phyloP scores from a whole-genome alignment of 129 eudicot species.

The Centella asiatica region DNA sequence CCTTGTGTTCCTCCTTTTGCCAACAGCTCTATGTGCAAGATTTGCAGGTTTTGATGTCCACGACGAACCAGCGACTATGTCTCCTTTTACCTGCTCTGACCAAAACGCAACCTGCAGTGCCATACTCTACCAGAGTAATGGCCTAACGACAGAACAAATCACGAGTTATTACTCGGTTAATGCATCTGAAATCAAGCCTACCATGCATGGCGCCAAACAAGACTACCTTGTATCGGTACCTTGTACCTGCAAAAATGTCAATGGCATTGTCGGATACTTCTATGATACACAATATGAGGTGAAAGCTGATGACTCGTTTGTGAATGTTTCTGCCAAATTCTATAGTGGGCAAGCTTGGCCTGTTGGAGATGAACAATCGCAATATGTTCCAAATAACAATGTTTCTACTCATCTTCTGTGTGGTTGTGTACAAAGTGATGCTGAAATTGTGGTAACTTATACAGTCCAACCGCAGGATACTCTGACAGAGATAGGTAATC shows the following conservation, averaged over 20 bases:
- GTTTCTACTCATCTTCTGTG: constrained; percentile 53
- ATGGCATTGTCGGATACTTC: constrained; percentile 45
- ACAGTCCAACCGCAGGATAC: constrained; percentile 54
- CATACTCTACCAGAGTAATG: constrained; percentile 55
- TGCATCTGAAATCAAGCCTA: constrained; percentile 32
- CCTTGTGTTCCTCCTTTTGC: constrained; percentile 20
- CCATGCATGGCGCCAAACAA: constrained; percentile 16
- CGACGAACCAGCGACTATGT: constrained; percentile 1
- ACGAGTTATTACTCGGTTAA: constrained; percentile 38
- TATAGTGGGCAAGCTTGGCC: constrained; percentile 69
- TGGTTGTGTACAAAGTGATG: constrained; percentile 48
- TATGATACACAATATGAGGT: constrained; percentile 44
- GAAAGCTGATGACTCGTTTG: constrained; percentile 32
- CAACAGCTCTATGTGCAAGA: constrained; percentile 5
- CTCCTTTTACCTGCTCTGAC: constrained; percentile 34
- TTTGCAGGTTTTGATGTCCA: constrained; percentile 11
- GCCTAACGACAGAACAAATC: constrained; percentile 25
- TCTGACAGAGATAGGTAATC: constrained; percentile 36
- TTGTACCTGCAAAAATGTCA: constrained; percentile 61
- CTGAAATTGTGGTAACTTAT: constrained; percentile 60
- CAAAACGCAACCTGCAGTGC: constrained; percentile 34
- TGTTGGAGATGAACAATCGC: constrained; percentile 27
- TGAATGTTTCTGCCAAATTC: constrained; percentile 31
- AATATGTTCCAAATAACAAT: constrained; percentile 1
- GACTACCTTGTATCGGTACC: constrained; percentile 43